These are phyloP conservation scores for Mrakia blollopis DNA, from an alignment of 768 basidiomycete species.

Conservation along the genomic window DNA sequence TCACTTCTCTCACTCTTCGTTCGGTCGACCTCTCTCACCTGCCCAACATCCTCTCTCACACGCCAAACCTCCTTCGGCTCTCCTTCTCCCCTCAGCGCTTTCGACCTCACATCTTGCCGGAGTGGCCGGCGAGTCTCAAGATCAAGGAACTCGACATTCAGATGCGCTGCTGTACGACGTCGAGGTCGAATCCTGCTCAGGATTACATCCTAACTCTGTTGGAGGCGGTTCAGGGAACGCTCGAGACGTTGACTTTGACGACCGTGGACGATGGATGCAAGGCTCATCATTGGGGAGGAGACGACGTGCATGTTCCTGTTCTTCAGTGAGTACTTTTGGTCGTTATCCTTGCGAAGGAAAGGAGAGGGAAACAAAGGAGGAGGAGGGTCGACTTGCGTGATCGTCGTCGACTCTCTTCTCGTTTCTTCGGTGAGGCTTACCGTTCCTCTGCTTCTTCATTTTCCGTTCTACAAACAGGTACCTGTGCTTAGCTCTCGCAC, in stretches of 20 bases:
- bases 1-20: constrained; percentile 7
- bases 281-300: constrained; percentile 2
- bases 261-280: constrained; percentile 8
- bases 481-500: background rate
- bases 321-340: constrained; percentile 10
- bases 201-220: background rate
- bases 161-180: constrained; percentile 8
- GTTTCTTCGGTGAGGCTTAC: background rate
- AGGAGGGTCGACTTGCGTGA: background rate
- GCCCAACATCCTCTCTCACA: background rate
- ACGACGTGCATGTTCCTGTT: constrained; percentile 6
- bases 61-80: background rate
- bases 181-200: background rate
- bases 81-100: constrained; percentile 2
- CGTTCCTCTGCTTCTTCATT: background rate
- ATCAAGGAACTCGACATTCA: constrained; percentile 1
- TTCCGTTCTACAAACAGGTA: background rate
- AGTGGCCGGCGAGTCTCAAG: background rate
- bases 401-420: background rate
- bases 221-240: background rate
- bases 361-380: no score
- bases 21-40: background rate
- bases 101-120: background rate
- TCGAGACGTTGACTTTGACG: background rate
- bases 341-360: background rate